Percentiles rank a stretch among this genome's conserved stretches.
These are phyloP conservation scores for Conticribra weissflogii DNA, from an alignment of 108 stramenopile genomes.

Conservation along the genomic window DNA sequence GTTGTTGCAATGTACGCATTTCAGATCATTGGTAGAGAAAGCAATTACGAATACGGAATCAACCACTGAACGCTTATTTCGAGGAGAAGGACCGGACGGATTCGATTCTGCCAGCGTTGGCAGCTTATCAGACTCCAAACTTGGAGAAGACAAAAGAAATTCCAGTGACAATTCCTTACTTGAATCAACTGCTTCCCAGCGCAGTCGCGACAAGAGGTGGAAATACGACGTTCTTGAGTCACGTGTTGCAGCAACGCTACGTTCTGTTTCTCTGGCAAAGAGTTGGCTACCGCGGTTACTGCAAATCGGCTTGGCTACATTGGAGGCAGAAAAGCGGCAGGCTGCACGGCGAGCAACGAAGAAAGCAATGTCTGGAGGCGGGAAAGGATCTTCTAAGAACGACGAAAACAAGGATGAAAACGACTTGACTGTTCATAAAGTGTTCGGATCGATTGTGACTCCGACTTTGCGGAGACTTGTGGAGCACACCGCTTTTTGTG, in stretches of 20 bases:
- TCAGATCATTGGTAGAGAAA: slow-evolving; percentile 66
- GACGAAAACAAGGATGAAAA: slow-evolving; percentile 15
- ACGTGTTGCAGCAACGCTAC: slow-evolving; percentile 71
- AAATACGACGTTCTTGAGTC: slow-evolving; percentile 87
- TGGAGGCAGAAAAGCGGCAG: slow-evolving; percentile 84
- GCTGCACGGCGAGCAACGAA: slow-evolving; percentile 52
- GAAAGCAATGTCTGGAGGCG: slow-evolving; percentile 9
- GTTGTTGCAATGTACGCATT: slow-evolving; percentile 80
- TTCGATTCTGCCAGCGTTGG: neutral
- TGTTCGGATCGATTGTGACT: slow-evolving; percentile 65
- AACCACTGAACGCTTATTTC: slow-evolving; percentile 58
- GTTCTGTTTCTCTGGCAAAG: slow-evolving; percentile 67
- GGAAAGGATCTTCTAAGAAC: slow-evolving; percentile 3
- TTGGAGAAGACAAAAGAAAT: slow-evolving; percentile 4
- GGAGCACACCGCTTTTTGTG: slow-evolving; percentile 84
- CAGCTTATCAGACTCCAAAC: slow-evolving; percentile 10
- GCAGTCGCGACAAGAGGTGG: slow-evolving; percentile 74
- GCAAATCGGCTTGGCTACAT: slow-evolving; percentile 75
- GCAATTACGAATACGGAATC: slow-evolving; percentile 63
- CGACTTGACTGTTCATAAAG: slow-evolving; percentile 65
- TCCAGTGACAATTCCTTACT: slow-evolving; percentile 24
- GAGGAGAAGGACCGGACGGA: slow-evolving; percentile 60
- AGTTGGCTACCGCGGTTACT: slow-evolving; percentile 81
- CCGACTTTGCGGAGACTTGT: slow-evolving; percentile 70
- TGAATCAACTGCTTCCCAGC: slow-evolving; percentile 43